A percentile compares a stretch with the other conserved stretches of the same genome.
These are phyloP conservation scores for Fistulina hepatica DNA, from an alignment of 1,284 basidiomycete species.

Conservation along the genomic window DNA sequence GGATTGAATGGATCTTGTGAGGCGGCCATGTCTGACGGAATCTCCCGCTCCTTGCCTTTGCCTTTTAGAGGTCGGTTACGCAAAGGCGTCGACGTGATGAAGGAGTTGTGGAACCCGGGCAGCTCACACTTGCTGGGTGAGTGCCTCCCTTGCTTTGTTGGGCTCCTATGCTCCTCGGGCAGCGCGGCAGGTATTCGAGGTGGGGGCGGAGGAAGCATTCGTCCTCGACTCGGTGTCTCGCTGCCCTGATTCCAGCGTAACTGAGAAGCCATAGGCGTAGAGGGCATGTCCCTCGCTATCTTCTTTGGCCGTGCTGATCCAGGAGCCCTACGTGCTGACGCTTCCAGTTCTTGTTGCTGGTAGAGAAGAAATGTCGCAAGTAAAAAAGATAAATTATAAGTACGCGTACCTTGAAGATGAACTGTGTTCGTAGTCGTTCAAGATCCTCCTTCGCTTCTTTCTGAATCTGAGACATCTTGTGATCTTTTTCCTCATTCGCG, in stretches of 20 bases:
- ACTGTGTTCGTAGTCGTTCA: conserved; percentile 58
- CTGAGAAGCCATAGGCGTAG: conserved; percentile 31
- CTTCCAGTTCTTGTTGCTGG: conserved; percentile 65
- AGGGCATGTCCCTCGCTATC: conserved; percentile 25
- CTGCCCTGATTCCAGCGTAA: conserved; percentile 28
- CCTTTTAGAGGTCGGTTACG: conserved; percentile 9
- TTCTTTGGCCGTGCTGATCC: conserved; percentile 32
- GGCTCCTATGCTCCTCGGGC: conserved; percentile 20
- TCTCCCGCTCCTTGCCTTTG: conserved; percentile 6
- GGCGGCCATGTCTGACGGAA: too few species aligned
- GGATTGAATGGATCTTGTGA: too few species aligned
- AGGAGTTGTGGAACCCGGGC: conserved; percentile 38
- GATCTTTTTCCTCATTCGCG: conserved; percentile 49
- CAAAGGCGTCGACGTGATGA: conserved; percentile 27
- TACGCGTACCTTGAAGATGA: conserved; percentile 50
- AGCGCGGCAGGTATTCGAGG: conserved; percentile 18
- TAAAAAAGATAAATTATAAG: conserved; percentile 3
- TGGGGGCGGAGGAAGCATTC: conserved; percentile 22
- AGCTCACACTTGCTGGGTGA: conserved; percentile 25
- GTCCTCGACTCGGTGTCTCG: conserved; percentile 17
- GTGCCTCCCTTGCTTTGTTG: conserved; percentile 9
- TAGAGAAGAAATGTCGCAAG: conserved; percentile 8
- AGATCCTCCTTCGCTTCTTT: conserved; percentile 55
- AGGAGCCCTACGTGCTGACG: conserved; percentile 39
- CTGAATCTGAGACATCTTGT: conserved; percentile 40